phyloP scores from a whole-genome alignment of 1,284 basidiomycete species.

The Meripilus lineatus region DNA sequence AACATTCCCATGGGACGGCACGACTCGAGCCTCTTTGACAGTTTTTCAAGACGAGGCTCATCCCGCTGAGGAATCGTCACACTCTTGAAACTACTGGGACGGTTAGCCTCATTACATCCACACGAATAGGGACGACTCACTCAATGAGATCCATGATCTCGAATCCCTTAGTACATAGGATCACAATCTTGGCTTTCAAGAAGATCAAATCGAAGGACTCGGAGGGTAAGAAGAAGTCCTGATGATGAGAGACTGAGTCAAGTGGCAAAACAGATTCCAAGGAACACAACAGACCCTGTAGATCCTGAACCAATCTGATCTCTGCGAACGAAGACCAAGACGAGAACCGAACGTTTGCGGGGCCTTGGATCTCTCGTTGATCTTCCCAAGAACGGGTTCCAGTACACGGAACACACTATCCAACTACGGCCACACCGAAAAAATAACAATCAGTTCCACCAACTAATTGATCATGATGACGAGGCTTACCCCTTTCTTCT shows the following conservation, averaged over 20 bases:
- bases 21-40: constrained; percentile 80
- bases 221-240: constrained; percentile 89
- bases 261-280: background rate
- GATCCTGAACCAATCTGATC: constrained; percentile 88
- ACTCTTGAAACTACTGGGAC: constrained; percentile 67
- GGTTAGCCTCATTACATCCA: background rate
- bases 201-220: constrained; percentile 90
- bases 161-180: constrained; percentile 91
- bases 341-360: constrained; percentile 65
- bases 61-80: constrained; percentile 83
- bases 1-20: constrained; percentile 91
- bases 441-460: constrained; percentile 7
- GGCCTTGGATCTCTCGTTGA: constrained; percentile 69
- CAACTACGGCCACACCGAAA: constrained; percentile 35
- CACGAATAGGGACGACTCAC: constrained; percentile 41
- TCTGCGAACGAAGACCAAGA: constrained; percentile 69
- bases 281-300: constrained; percentile 56
- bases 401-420: constrained; percentile 93
- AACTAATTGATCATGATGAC: background rate
- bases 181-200: constrained; percentile 86
- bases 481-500: constrained; percentile 79
- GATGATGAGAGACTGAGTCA: background rate
- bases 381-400: constrained; percentile 86
- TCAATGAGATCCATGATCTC: constrained; percentile 94
- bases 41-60: constrained; percentile 64